Evolutionary conservation across 768 basidiomycete species (phyloP), one percentile per base, ranked within the genome.

Genomic region (Tremella mesenterica): DNA sequence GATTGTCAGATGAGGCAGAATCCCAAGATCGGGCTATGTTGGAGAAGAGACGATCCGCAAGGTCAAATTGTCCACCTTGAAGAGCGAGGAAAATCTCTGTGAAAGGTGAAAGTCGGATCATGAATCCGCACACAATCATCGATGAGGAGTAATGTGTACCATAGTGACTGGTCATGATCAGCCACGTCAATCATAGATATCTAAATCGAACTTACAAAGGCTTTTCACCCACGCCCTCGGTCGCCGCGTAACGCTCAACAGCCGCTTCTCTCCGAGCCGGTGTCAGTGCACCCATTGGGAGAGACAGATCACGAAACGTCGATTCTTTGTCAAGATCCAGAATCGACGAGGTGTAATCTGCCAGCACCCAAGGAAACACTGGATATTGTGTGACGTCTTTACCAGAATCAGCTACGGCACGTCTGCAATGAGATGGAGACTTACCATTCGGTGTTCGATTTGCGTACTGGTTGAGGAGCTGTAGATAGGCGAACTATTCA

Each of bases 31-130:
- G 78, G n/a, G 80, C 77, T 9, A 95, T 76, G 58, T 90, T 73
- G 3, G 70, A 73, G 59, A 74, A 74, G 8, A 74, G 58, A 23
- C 73, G 47, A 52, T 74, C 73, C 3, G 91, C 91, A 14, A 95
- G 74, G 75, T 96, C 92, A 84, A 90, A 95, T 63, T 89, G 85
- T 5, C 92, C 92, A 9, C 92, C 92, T 76, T 83, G 82, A 28
- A 95, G 73, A 2, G 86, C 88, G 75, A 91, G 88, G 78, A 92
- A 96, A 85, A 93, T 92, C 65, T 85, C 83, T 23, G 90, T 92
- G 70, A 86, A 96, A 0, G 92, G 92, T 13, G 85, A 82, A 63
- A 92, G 75, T 20, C 92, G 80, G 50, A 96, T 92, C 61, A 93
- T 75, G 75, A 86, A 95, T 61, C 93, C 90, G 75, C 89, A 92